These are phyloP conservation scores for Fusarium nematophilum DNA, from an alignment of 2,329 filamentous ascomycete species.

Conservation along the genomic window DNA sequence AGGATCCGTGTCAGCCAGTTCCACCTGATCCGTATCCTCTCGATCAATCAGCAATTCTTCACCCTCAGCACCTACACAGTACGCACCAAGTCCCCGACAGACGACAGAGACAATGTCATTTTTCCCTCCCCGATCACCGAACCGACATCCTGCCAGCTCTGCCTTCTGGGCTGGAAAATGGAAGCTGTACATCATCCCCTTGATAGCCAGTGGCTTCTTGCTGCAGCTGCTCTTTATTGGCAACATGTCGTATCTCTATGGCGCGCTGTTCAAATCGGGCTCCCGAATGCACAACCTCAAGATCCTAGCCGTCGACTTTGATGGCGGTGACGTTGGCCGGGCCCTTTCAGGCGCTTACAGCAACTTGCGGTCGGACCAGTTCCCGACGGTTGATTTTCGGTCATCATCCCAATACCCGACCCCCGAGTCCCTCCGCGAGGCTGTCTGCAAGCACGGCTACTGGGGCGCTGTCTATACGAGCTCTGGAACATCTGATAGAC, in stretches of 20 bases:
- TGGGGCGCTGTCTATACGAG: slow-evolving; percentile 50
- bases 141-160: slow-evolving; percentile 8
- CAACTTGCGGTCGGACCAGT: slow-evolving; percentile 38
- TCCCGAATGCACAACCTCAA: slow-evolving; percentile 37
- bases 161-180: slow-evolving; percentile 5
- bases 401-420: slow-evolving; percentile 35
- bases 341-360: slow-evolving; percentile 46
- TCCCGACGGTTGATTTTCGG: slow-evolving; percentile 45
- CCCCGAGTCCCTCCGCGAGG: slow-evolving; percentile 36
- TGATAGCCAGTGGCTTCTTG: neutral
- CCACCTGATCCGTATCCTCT: too few species aligned
- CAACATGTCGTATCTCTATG: slow-evolving; percentile 45
- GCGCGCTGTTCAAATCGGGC: slow-evolving; percentile 41
- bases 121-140: slow-evolving; percentile 8
- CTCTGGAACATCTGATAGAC: slow-evolving; percentile 43
- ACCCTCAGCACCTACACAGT: too few species aligned
- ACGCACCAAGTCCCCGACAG: too few species aligned
- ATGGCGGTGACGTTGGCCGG: slow-evolving; percentile 43
- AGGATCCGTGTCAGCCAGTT: too few species aligned
- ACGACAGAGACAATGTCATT: slow-evolving; percentile 4
- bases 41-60: too few species aligned
- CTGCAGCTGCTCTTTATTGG: slow-evolving; percentile 14
- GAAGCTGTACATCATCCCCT: slow-evolving; percentile 12
- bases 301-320: slow-evolving; percentile 42
- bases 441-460: slow-evolving; percentile 48